phyloP scores from a whole-genome alignment of 1,284 basidiomycete species.

The Ganoderma boninense region DNA sequence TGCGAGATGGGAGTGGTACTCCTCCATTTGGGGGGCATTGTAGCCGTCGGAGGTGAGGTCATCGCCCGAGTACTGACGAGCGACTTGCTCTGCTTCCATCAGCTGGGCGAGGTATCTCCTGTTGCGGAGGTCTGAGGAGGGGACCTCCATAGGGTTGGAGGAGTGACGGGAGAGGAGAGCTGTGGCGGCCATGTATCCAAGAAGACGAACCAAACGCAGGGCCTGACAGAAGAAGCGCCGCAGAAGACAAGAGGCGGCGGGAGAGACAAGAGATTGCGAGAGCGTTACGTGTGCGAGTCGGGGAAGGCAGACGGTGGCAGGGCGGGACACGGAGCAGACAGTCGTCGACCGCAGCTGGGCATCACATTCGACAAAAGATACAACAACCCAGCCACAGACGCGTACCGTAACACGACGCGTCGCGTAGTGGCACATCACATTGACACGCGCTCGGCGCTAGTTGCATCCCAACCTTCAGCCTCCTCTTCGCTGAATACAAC shows the following conservation, averaged over 20 bases:
- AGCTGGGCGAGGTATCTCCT: conserved; percentile 49
- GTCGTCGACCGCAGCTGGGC: background rate
- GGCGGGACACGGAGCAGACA: conserved; percentile 5
- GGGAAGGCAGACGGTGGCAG: background rate
- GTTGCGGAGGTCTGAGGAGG: conserved; percentile 69
- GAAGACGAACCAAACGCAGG: conserved; percentile 18
- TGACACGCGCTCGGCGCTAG: conserved; percentile 8
- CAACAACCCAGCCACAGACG: conserved; percentile 29
- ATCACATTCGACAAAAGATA: conserved; percentile 17
- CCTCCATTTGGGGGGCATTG: conserved; percentile 50
- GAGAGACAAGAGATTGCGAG: conserved; percentile 1
- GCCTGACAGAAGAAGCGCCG: conserved; percentile 1
- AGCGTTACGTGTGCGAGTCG: conserved; percentile 4
- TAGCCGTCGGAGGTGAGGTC: conserved; percentile 58
- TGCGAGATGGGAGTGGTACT: conserved; percentile 66
- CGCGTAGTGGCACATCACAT: no score
- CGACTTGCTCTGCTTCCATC: conserved; percentile 26
- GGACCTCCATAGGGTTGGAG: conserved; percentile 78
- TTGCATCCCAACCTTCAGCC: background rate
- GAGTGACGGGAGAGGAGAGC: conserved; percentile 73
- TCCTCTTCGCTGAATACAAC: background rate
- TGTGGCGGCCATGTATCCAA: conserved; percentile 40
- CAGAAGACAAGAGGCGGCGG: conserved; percentile 8
- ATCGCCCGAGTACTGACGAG: conserved; percentile 39
- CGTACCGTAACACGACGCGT: conserved; percentile 21